Conservation (phyloP, 2,329 filamentous ascomycete genomes). For the Trichoderma pleuroti region DNA sequence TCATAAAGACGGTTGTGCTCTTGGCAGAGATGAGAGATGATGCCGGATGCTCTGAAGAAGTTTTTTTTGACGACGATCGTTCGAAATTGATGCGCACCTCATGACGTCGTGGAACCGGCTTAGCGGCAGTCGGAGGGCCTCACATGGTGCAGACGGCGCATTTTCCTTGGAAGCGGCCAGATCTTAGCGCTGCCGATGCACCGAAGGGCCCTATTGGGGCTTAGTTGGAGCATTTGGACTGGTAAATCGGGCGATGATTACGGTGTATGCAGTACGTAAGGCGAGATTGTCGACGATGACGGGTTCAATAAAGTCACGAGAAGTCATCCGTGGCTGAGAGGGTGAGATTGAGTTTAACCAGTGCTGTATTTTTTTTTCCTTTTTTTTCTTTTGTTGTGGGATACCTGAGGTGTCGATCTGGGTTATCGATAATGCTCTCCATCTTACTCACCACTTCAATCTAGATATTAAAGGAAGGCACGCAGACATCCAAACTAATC, state of each 20-base stretch:
- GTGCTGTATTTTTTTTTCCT: not conserved
- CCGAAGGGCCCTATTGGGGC: not conserved
- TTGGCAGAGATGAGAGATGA: not conserved
- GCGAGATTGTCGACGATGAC: not conserved
- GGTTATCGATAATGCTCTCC: not conserved
- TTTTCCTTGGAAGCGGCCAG: not conserved
- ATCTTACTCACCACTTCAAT: too few species aligned
- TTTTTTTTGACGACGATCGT: not conserved
- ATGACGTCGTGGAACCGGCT: conserved; percentile 5
- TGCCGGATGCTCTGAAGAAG: not conserved
- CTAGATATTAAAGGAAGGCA: not conserved
- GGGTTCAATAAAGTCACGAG: not conserved
- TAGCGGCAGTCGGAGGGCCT: not conserved
- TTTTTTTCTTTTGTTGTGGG: too few species aligned
- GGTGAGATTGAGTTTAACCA: not conserved
- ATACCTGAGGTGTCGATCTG: not conserved
- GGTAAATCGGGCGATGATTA: not conserved
- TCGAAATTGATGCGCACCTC: not conserved
- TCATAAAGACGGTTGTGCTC: not conserved
- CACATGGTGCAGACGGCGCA: not conserved
- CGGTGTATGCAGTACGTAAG: not conserved
- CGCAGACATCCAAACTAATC: not conserved
- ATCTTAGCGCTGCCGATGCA: conserved; percentile 8
- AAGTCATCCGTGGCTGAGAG: not conserved
- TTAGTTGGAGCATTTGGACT: not conserved